Evolutionary conservation across 148 eudicot genomes (phyloP), one percentile per base, ranked within the genome.

Genomic region (Fagopyrum tataricum): DNA sequence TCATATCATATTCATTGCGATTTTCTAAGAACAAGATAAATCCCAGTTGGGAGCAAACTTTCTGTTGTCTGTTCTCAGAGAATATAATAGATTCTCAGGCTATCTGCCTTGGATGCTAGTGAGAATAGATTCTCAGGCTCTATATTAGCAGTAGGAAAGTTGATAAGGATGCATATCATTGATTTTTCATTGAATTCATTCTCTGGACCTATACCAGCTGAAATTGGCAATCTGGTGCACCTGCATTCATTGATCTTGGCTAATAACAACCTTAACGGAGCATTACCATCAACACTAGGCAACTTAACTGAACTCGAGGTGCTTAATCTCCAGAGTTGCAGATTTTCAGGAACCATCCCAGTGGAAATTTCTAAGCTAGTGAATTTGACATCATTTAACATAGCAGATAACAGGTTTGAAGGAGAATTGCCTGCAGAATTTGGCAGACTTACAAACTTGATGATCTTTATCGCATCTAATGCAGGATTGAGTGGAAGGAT

Each of bases 151-250:
- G 84, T 94, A 18, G 91, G 87, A 74, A 89, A 83, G 20, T 74
- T 88, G 62, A 74, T 6, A 17, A 73, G 73, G 75, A 87, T 91
- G 49, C 75, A 72, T 76, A 75, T 55, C 68, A 84, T 94, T 64
- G 98, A 90, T 80, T 86, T 95, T 48, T 85, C 97, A 10, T 72
- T 24, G 72, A 91, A 91, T 77, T 78, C 87, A 4, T 44, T 94
- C 6, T 78, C 78, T 61, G 98, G 97, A 51, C 23, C 83, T 6
- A 71, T 94, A 72, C 98, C 96, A 11, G 47, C 31, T 66, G 84
- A 77, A 77, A 73, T 88, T 26, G 87, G 92, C 62, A 79, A 78
- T 47, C 72, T 86, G 82, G 77, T 53, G 39, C 69, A 75, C 80
- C 74, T 88, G 53, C 80, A 66, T 72, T 76, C 85, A 44, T 53